Evolutionary conservation across 257 asterid species (phyloP), one percentile per base, ranked within the genome.

Genomic region (Linderniella brevidens): DNA sequence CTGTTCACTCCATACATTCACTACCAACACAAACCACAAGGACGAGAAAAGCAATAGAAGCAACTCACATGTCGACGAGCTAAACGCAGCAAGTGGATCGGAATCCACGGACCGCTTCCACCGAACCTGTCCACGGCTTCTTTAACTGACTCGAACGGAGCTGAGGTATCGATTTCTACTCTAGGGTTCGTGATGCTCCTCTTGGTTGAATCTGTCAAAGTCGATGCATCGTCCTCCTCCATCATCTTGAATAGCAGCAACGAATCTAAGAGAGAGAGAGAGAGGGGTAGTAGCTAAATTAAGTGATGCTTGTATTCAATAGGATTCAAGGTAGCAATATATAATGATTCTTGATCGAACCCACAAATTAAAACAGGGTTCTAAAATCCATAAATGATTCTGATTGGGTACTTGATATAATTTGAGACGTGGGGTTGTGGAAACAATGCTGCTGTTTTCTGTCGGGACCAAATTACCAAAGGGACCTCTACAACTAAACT

Each of bases 81-180:
- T 25, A 25, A 25, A 25, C 32, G 32, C 3, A 25, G 32, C 32
- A 25, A 6, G 32, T 25, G 32, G 6, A 45, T 13, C 66, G 97
- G 95, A 61, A 61, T 80, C 97, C 97, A 87, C 64, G 80, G 80
- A 13, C 86, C 97, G 62, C 78, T 78, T 1, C 95, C 97, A 10
- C 97, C 97, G 41, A 87, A 87, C n/a, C 78, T 74, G 58, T 18
- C 63, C 11, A 84, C 90, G 11, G 95, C 97, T 69, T 87, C 93
- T 67, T 74, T 87, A 0, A 87, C 97, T 0, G 95, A 87, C 77
- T 78, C 95, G 56, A 87, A 80, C 25, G 95, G 95, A 29, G 86
- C 88, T 0, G 95, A 87, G 14, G 97, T 87, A 64, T 80, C 97
- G 29, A 87, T 76, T 64, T 83, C 95, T 7, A 64, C 73, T 77